Conservation (phyloP, 2,329 filamentous ascomycete genomes). For the Colletotrichum spaethianum region DNA sequence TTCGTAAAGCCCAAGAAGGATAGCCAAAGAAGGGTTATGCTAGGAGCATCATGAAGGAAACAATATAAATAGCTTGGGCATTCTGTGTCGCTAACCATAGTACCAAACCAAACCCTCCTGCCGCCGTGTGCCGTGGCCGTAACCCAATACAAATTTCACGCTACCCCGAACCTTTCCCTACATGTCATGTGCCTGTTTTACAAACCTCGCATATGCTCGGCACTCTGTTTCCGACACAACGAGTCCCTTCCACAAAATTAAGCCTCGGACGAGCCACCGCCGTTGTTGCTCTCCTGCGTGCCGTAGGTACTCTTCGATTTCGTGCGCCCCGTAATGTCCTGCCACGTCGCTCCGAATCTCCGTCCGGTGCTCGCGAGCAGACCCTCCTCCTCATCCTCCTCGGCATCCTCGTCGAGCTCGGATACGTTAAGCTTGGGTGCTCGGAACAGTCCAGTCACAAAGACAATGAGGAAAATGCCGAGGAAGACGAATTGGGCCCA, state of each 20-base stretch:
- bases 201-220: slow-evolving; percentile 6
- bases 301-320: slow-evolving; percentile 42
- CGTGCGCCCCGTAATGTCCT: slow-evolving; percentile 80
- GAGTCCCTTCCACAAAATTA: neutral
- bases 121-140: slow-evolving; percentile 25
- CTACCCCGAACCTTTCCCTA: slow-evolving; percentile 3
- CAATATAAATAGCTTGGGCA: slow-evolving; percentile 17
- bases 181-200: slow-evolving; percentile 11
- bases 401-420: slow-evolving; percentile 88
- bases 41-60: slow-evolving; percentile 51
- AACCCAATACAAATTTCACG: slow-evolving; percentile 3
- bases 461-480: slow-evolving; percentile 84
- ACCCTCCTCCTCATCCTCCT: slow-evolving; percentile 94
- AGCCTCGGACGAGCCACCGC: slow-evolving; percentile 24
- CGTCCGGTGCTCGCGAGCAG: slow-evolving; percentile 86
- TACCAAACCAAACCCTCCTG: slow-evolving; percentile 9
- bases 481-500: slow-evolving; percentile 97
- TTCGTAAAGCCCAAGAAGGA: slow-evolving; percentile 60
- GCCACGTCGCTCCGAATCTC: slow-evolving; percentile 88
- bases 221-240: neutral
- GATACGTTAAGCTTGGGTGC: slow-evolving; percentile 83
- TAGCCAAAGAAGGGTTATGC: slow-evolving; percentile 51
- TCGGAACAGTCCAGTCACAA: slow-evolving; percentile 83
- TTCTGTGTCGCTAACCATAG: slow-evolving; percentile 19
- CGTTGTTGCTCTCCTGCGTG: slow-evolving; percentile 26